Percentiles rank a stretch among this genome's conserved stretches.
phyloP scores from a whole-genome alignment of 192 early-diverging fungal genomes.

The Mortierella alpina region DNA sequence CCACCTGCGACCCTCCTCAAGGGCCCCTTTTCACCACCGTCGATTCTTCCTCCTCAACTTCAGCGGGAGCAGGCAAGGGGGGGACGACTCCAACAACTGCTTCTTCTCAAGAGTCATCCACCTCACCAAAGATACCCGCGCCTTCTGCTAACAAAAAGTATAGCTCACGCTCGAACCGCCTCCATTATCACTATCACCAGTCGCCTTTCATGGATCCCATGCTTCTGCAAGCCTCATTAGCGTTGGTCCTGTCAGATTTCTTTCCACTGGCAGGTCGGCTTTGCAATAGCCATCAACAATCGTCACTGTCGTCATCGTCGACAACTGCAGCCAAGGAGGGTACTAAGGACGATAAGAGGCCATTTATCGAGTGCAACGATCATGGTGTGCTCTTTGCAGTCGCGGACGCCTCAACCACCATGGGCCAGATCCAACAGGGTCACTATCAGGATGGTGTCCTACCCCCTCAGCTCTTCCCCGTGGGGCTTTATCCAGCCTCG shows the following conservation, averaged over 20 bases:
- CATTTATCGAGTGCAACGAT: conserved; percentile 50
- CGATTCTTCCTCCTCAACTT: background rate
- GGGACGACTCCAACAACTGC: background rate
- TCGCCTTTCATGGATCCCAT: conserved; percentile 50
- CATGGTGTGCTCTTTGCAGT: conserved; percentile 49
- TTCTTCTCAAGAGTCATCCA: conserved; percentile 9
- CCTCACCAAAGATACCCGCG: conserved; percentile 4
- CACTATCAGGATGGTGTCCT: conserved; percentile 38
- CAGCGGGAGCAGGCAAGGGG: background rate
- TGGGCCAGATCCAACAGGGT: conserved; percentile 36
- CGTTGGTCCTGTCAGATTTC: conserved; percentile 44
- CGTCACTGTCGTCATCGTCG: background rate
- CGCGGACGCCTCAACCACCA: conserved; percentile 25
- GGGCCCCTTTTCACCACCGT: background rate
- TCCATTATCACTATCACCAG: conserved; percentile 37
- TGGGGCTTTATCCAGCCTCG: conserved; percentile 47
- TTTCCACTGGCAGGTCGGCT: conserved; percentile 47
- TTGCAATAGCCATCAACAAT: conserved; percentile 12
- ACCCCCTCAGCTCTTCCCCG: conserved; percentile 45
- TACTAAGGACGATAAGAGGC: conserved; percentile 2
- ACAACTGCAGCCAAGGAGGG: background rate
- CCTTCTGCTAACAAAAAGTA: conserved; percentile 8
- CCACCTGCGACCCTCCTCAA: too few relatives aligned
- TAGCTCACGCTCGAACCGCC: conserved; percentile 21
- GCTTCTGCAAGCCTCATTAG: conserved; percentile 49